Percentiles rank a stretch among this genome's conserved stretches.
Conservation (phyloP, 148 eudicot species). For the Arctostaphylos glauca region DNA sequence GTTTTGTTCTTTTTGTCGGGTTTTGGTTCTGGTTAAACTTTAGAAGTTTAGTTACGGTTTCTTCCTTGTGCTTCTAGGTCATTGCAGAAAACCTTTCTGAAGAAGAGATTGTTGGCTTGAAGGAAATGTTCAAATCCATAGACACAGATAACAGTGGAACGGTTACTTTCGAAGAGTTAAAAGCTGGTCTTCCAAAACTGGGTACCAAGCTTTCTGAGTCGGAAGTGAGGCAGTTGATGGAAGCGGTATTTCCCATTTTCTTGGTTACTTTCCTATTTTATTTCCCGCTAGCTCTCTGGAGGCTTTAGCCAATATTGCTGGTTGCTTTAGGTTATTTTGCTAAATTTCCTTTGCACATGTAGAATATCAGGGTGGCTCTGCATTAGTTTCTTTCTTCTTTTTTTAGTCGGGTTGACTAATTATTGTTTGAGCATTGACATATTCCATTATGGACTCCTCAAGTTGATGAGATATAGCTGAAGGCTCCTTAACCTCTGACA, state of each 20-base stretch:
- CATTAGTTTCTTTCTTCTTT: background rate
- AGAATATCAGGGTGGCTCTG: background rate
- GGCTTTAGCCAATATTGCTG: background rate
- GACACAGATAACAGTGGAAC: slow-evolving; percentile 93
- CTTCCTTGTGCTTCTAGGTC: slow-evolving; percentile 45
- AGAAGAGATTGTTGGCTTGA: slow-evolving; percentile 93
- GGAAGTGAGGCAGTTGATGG: slow-evolving; percentile 95
- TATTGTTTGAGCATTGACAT: background rate
- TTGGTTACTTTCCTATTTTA: slow-evolving; percentile 1
- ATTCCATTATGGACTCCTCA: background rate
- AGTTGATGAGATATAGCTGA: slow-evolving; percentile 4
- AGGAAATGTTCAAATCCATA: slow-evolving; percentile 95
- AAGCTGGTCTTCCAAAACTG: slow-evolving; percentile 84
- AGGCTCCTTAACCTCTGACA: background rate
- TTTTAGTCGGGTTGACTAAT: background rate
- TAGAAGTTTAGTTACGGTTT: slow-evolving; percentile 2
- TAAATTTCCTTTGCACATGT: background rate
- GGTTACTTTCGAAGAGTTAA: slow-evolving; percentile 85
- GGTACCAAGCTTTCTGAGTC: slow-evolving; percentile 86
- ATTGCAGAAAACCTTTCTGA: slow-evolving; percentile 97
- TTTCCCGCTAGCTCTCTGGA: background rate
- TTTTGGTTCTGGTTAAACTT: slow-evolving; percentile 14
- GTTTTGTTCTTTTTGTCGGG: background rate
- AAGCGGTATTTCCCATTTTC: slow-evolving; percentile 58
- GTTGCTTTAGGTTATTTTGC: background rate